These are phyloP conservation scores for Cordyceps militaris DNA, from an alignment of 2,329 filamentous ascomycete genomes.

Conservation along the genomic window DNA sequence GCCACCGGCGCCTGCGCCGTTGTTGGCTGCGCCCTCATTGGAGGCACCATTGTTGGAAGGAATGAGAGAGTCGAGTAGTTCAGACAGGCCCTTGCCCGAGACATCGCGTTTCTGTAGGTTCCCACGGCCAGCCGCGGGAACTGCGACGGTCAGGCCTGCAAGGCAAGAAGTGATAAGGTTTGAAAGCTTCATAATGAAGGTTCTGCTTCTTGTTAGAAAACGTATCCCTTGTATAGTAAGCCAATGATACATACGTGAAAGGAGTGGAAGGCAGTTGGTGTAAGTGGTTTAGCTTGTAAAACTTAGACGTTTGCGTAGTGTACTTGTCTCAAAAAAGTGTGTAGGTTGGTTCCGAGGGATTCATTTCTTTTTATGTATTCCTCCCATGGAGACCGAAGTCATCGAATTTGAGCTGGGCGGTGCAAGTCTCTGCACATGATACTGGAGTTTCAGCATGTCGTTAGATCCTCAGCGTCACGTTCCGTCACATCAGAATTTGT, in stretches of 20 bases:
- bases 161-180: background rate
- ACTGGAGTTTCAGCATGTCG: background rate
- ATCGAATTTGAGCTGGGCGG: background rate
- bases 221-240: background rate
- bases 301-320: background rate
- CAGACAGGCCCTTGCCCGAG: background rate
- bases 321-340: background rate
- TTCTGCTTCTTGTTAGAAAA: no score
- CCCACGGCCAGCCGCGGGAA: background rate
- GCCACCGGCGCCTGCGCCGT: background rate
- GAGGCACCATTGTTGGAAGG: background rate
- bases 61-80: background rate
- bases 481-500: background rate
- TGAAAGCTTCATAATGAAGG: background rate
- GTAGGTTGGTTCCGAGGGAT: background rate
- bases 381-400: background rate
- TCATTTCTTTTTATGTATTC: background rate
- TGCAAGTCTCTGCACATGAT: background rate
- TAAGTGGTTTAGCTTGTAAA: background rate
- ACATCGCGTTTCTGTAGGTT: background rate
- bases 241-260: background rate
- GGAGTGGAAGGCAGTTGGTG: background rate
- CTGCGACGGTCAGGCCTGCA: slow-evolving; percentile 1
- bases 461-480: background rate
- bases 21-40: background rate